Evolutionary conservation across 2,329 filamentous ascomycete species (phyloP).

Genomic region (Lachnellula willkommii): DNA sequence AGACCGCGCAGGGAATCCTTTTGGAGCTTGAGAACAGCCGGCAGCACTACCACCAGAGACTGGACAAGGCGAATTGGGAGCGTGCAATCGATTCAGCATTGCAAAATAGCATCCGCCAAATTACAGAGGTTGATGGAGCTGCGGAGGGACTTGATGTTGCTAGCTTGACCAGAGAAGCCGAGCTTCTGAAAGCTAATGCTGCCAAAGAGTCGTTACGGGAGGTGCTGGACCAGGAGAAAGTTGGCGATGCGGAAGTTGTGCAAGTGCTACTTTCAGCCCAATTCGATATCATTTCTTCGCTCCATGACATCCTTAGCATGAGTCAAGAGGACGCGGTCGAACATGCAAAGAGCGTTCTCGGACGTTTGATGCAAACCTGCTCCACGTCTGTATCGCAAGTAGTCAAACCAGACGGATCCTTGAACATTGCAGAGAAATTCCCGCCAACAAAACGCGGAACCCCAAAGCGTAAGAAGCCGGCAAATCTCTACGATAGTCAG

Average conservation of each 20-base stretch:
- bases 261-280: conserved; percentile 84
- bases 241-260: conserved; percentile 69
- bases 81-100: conserved; percentile 81
- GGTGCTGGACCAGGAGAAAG: conserved; percentile 78
- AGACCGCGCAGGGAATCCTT: conserved; percentile 82
- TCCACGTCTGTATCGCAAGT: conserved; percentile 72
- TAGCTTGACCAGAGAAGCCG: conserved; percentile 72
- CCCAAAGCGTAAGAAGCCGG: conserved; percentile 64
- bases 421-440: conserved; percentile 56
- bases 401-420: conserved; percentile 78
- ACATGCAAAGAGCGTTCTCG: conserved; percentile 71
- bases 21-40: conserved; percentile 84
- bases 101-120: conserved; percentile 74
- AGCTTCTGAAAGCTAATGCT: conserved; percentile 77
- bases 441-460: conserved; percentile 69
- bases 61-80: conserved; percentile 81
- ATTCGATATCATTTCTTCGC: conserved; percentile 81
- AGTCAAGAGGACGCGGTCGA: conserved; percentile 76
- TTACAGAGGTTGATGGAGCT: conserved; percentile 65
- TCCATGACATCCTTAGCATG: conserved; percentile 77
- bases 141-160: conserved; percentile 63
- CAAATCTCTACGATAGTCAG: conserved; percentile 30
- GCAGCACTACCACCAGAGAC: conserved; percentile 80
- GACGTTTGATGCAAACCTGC: conserved; percentile 71
- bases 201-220: conserved; percentile 73